phyloP scores from a whole-genome alignment of 208 protist species.

The Jaenimonas drosophilae region DNA sequence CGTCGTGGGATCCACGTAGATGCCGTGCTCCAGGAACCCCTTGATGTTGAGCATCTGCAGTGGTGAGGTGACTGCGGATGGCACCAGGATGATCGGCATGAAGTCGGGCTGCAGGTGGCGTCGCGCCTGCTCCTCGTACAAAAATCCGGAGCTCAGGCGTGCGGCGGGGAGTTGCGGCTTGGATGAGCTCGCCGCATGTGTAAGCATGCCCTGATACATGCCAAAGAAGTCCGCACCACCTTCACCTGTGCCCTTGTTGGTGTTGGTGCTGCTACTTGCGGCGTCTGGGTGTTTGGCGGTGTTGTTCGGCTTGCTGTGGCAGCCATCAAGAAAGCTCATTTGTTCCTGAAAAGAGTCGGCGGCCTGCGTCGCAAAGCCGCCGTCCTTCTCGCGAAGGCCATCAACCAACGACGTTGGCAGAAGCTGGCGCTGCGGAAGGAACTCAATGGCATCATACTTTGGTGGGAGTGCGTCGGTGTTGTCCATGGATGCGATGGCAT shows the following conservation, averaged over 20 bases:
- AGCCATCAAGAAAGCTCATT: slow-evolving; percentile 57
- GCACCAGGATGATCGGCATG: slow-evolving; percentile 75
- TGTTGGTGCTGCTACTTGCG: too few species aligned
- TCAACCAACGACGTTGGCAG: slow-evolving; percentile 23
- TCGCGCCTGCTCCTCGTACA: too few species aligned
- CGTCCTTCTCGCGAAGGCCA: slow-evolving; percentile 26
- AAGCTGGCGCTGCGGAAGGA: slow-evolving; percentile 11
- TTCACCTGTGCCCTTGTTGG: too few species aligned
- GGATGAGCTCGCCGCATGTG: too few species aligned
- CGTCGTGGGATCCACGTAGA: slow-evolving; percentile 66
- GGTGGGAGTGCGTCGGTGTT: slow-evolving; percentile 32
- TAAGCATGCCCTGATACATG: too few species aligned
- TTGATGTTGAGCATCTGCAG: slow-evolving; percentile 81
- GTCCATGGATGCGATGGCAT: slow-evolving; percentile 41
- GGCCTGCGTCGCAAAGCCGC: slow-evolving; percentile 21
- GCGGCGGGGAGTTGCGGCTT: too few species aligned
- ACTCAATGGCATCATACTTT: slow-evolving; percentile 19
- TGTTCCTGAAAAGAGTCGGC: slow-evolving; percentile 32
- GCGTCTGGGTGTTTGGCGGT: too few species aligned
- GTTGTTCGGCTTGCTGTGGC: too few species aligned
- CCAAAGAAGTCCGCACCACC: too few species aligned
- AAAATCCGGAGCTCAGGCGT: too few species aligned
- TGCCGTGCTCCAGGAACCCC: slow-evolving; percentile 64
- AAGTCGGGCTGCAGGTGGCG: slow-evolving; percentile 58
- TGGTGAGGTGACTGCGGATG: slow-evolving; percentile 48